Evolutionary conservation across 2,329 filamentous ascomycete genomes (phyloP), one percentile per base, ranked within the genome.

Genomic region (Aspergillus calidoustus): DNA sequence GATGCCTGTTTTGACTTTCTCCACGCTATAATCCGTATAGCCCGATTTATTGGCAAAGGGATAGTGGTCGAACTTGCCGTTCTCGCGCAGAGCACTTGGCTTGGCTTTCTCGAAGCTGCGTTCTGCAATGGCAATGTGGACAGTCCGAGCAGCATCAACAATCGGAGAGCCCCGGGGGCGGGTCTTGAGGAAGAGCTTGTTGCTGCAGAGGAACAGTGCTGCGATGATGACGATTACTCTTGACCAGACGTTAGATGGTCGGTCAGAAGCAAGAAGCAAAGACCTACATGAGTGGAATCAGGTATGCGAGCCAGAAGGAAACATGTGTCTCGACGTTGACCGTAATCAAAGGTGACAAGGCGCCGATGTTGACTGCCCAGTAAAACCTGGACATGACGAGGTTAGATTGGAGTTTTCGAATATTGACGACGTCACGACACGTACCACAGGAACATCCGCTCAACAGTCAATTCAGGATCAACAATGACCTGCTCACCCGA

Each of bases 361-460:
- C 83, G 9, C 88, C 88, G 13, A 91, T 70, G 71, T 90, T 90
- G 67, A 90, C 88, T 71, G 83, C 86, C 75, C 84, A 80, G 74
- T 89, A 89, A 77, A 89, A 60, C 61, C 61, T 60, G 31, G 0
- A 4, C 2, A 5, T 41, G 23, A 28, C 25, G 25, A 17, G 22
- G 31, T 56, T n/a, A 58, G 17, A 47, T 3, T 19, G 4, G 4
- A 2, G 46, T 15, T 9, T 19, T 13, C 17, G 22, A 8, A 19
- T 11, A 7, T 19, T 34, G 7, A n/a, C 2, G 19, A 9, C 25
- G 19, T 3, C 11, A 5, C n/a, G 7, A 15, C 3, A 43, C 47
- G 19, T 52, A 89, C 69, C 89, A 82, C 84, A 84, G 87, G 77
- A 87, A 89, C 59, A 89, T 83, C 44, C 85, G 79, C 65, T 86